Base-by-base conservation (phyloP, 2,329 filamentous ascomycete species). In the Myriangium duriaei region DNA sequence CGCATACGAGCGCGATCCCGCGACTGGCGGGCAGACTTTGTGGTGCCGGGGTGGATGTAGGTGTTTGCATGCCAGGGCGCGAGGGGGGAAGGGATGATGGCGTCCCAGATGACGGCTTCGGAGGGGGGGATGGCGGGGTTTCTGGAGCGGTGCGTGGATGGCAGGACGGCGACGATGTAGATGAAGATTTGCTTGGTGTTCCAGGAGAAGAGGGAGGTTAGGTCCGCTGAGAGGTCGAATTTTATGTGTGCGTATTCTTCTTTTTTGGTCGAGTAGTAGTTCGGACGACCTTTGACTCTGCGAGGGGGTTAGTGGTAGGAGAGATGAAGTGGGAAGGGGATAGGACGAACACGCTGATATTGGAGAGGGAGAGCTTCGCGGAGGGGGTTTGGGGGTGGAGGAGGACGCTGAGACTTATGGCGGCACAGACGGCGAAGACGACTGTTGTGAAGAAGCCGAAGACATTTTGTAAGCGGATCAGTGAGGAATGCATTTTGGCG, bases 361-460 rank as follows among this genome's bases (percentile, higher is more conserved):
- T 88, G 42, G 76, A 76, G 32, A 84, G 62, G 46, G 71, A 65
- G 42, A 93, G 64, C 39, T 60, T 69, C 10, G 74, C 76, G 32
- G 62, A 73, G 0, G 85, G 84, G 5, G 71, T 71, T 47, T 85
- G 79, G 3, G 79, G 74, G 42, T 68, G 67, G 51, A 79, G 62
- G 51, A 94, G 60, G 51, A 87, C 84, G 28, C 85, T 87, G 35
- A 81, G 66, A 33, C 88, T 87, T 50, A 95, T 83, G 42, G 92
- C 64, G 39, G 72, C 74, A 37, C 77, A 87, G 39, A 95, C 72
- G 41, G 74, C 74, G 55, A 93, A 91, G 41, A 81, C 80, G 46
- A 95, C 86, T 16, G 86, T 92, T 12, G 91, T 96, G 70, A 96
- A 95, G 75, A 93, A 95, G 61, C 91, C 86, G 59, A 98, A 98